Base-by-base conservation (phyloP, 2,329 filamentous ascomycete species). In the Mollisia scopiformis region DNA sequence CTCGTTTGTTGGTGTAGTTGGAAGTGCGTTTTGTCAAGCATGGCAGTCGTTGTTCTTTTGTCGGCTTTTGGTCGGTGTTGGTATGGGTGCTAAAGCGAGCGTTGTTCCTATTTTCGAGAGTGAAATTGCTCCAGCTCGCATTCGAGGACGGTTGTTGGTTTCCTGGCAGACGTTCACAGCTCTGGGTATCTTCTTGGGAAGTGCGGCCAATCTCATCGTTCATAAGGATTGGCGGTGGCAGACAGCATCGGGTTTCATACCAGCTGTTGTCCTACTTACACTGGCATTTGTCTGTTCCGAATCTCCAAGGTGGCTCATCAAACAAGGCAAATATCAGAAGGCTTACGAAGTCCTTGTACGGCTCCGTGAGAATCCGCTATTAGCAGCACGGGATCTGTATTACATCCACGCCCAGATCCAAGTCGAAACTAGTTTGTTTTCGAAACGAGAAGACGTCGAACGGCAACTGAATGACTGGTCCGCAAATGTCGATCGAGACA, bases 151-250 rank as follows among this genome's bases (percentile, higher is more conserved):
- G 27, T 25, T 46, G 21, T 23, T 46, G 8, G 41, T 46, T 14
- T 46, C 87, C 63, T 94, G 91, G 90, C 88, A 93, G 75, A 78
- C 89, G 73, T 89, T 86, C 84, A 86, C 81, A 1, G 81, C 81
- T 4, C 84, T 87, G 69, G 84, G 84, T 54, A 86, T 87, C 63
- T 81, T 86, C 67, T 75, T 86, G 23, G 64, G 66, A 10, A 58
- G 33, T 21, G 58, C 49, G 75, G 28, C 73, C 73, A 64, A 75
- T 73, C 62, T 81, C 81, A 25, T 89, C 11, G 55, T 47, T 37
- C 76, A 51, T 10, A 85, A 86, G 41, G 79, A 82, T 13, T 89
- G 86, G 87, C 77, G 86, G 52, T 78, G 86, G 47, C 86, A 57
- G 68, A 75, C 89, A 2, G 86, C 84, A 1, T 87, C 86, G 1